Base-by-base conservation (phyloP, 73 alveolate genomes). In the Breviolum minutum region DNA sequence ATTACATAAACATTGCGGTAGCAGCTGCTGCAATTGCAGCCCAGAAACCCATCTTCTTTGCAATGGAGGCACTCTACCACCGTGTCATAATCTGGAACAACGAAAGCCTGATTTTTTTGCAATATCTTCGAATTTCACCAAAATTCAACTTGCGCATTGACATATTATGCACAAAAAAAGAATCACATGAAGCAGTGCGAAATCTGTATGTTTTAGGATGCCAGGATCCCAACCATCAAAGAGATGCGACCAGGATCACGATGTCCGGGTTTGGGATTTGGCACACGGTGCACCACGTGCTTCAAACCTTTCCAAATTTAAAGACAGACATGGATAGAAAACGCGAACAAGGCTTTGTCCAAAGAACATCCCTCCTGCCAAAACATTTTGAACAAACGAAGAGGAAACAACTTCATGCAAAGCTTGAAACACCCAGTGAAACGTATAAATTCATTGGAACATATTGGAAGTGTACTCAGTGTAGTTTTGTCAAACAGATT, bases 221-320 rank as follows among this genome's bases (percentile, higher is more conserved):
- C 60, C 24, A 73, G 82, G 40, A n/a, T 66, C 12, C 64, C 20
- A 26, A 63, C 77, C 94, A 86, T 86, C 76, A 86, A n/a, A 29
- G 79, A 86, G 63, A 86, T 63, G 13, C 94, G 80, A 17, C 94
- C 94, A 0, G 79, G 80, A 63, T 86, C 94, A 6, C 60, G 64
- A 27, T 86, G 98, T 26, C 98, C 98, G 24, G 98, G 98, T 29
- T 40, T 62, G 63, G 98, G 98, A 29, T 92, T 92, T 6, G 89
- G 98, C 70, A 92, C 98, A 14, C 98, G 98, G 60, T 92, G 98
- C 98, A 92, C 98, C 66, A 92, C 98, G 81, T 92, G 98, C 61
- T 92, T 92, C 98, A 92, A 48, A 26, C 98, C 98, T 92, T 30
- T 77, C 19, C 14, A n/a, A 8, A 77, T 30, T 0, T 77, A n/a